A percentile compares a stretch with the other conserved stretches of the same genome.
Evolutionary conservation across 495 filamentous ascomycete genomes (phyloP).

Genomic region (Penicillium roqueforti): DNA sequence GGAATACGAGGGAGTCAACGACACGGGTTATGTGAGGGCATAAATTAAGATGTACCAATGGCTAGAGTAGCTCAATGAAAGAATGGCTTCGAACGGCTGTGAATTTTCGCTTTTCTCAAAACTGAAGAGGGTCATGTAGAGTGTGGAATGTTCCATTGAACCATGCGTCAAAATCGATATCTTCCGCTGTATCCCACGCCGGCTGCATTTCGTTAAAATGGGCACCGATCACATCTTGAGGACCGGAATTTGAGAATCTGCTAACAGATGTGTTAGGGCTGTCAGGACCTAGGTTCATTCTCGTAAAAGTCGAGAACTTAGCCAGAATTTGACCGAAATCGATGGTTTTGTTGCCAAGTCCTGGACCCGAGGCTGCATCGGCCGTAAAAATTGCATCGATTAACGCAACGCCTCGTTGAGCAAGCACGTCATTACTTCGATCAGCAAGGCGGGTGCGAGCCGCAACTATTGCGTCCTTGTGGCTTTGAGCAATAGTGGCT

Average conservation of each 20-base stretch:
- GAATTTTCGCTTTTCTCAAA: not conserved
- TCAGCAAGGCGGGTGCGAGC: slow-evolving; percentile 26
- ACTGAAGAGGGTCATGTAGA: slow-evolving; percentile 11
- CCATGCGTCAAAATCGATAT: slow-evolving; percentile 31
- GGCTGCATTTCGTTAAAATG: slow-evolving; percentile 23
- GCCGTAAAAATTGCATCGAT: slow-evolving; percentile 30
- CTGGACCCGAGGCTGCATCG: slow-evolving; percentile 9
- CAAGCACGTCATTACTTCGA: slow-evolving; percentile 22
- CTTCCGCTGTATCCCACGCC: slow-evolving; percentile 21
- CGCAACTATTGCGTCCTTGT: slow-evolving; percentile 21
- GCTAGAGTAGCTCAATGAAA: not conserved
- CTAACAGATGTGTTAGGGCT: slow-evolving; percentile 18
- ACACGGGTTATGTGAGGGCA: slow-evolving; percentile 3
- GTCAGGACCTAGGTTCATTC: slow-evolving; percentile 12
- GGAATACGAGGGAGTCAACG: slow-evolving; percentile 8
- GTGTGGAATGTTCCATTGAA: slow-evolving; percentile 29
- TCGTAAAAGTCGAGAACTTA: slow-evolving; percentile 26
- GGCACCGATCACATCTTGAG: slow-evolving; percentile 17
- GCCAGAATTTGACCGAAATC: slow-evolving; percentile 27
- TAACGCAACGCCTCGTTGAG: slow-evolving; percentile 29
- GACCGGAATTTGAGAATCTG: slow-evolving; percentile 11
- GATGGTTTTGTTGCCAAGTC: slow-evolving; percentile 9
- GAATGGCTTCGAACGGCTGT: too few relatives aligned
- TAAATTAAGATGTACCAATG: not conserved
- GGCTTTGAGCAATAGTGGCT: slow-evolving; percentile 15